Evolutionary conservation across 2,329 filamentous ascomycete genomes (phyloP).

Genomic region (Cladosporium sp.): DNA sequence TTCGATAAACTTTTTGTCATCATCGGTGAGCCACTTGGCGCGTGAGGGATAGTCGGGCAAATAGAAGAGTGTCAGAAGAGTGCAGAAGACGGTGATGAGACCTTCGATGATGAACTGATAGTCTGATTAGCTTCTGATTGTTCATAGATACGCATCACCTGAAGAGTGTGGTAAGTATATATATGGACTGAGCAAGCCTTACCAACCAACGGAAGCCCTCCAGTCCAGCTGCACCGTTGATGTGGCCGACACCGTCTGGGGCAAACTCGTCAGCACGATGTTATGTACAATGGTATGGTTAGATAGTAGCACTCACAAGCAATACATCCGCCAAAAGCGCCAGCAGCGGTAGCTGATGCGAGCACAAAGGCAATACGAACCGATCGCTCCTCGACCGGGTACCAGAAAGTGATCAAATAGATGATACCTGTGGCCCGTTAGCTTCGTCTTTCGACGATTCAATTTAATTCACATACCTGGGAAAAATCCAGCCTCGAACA

Average conservation of each 20-base stretch:
- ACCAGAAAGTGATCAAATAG: constrained; percentile 51
- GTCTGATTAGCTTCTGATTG: constrained; percentile 26
- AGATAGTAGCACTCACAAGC: constrained; percentile 61
- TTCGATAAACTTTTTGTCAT: constrained; percentile 32
- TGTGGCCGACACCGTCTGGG: constrained; percentile 57
- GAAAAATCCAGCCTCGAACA: constrained; percentile 44
- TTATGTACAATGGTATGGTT: constrained; percentile 31
- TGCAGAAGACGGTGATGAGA: constrained; percentile 29
- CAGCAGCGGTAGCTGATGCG: constrained; percentile 56
- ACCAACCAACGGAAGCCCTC: constrained; percentile 52
- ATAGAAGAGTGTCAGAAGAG: constrained; percentile 29
- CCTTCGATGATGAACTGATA: constrained; percentile 30
- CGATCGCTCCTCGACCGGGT: constrained; percentile 56
- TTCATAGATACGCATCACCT: constrained; percentile 27
- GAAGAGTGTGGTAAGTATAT: constrained; percentile 27
- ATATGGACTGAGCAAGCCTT: constrained; percentile 29
- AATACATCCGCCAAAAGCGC: constrained; percentile 55
- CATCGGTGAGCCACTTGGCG: constrained; percentile 30
- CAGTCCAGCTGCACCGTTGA: constrained; percentile 40
- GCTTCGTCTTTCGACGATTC: neutral
- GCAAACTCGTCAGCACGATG: neutral
- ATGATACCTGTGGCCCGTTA: neutral
- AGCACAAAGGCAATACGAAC: constrained; percentile 59
- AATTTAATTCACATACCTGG: constrained; percentile 28
- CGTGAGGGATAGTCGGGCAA: constrained; percentile 34